Conservation (phyloP, 2,329 filamentous ascomycete genomes). For the Juglanconis juglandina region DNA sequence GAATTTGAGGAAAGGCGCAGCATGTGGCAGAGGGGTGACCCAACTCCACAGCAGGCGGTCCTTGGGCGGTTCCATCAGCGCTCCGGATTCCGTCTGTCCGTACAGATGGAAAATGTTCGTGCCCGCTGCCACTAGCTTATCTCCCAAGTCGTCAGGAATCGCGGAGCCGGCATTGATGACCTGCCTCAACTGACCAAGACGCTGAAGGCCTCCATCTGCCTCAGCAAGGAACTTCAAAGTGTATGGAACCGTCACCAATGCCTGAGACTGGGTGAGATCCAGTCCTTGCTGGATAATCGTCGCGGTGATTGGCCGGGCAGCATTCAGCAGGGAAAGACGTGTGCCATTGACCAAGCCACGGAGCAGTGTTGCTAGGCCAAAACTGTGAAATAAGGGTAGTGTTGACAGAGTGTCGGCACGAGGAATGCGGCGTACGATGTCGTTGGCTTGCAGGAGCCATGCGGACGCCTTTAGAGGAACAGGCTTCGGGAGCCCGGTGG, state of each 20-base stretch:
- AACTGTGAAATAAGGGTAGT: constrained; percentile 4
- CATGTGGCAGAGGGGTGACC: neutral
- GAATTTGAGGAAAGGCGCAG: neutral
- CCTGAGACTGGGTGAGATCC: neutral
- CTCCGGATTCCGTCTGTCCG: constrained; percentile 5
- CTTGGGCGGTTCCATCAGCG: constrained; percentile 5
- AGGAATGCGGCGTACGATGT: constrained; percentile 3
- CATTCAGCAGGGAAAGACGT: neutral
- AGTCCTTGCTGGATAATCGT: neutral
- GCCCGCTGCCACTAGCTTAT: neutral
- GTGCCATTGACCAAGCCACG: constrained; percentile 7
- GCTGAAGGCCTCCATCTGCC: neutral
- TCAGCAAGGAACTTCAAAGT: constrained; percentile 7
- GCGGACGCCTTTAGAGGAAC: constrained; percentile 1
- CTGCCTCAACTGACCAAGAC: neutral
- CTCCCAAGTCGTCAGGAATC: constrained; percentile 2
- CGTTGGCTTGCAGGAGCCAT: constrained; percentile 6
- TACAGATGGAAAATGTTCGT: constrained; percentile 5
- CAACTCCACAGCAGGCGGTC: constrained; percentile 3
- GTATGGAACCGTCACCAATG: constrained; percentile 6
- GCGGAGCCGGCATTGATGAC: constrained; percentile 9
- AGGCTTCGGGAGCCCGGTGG: constrained; percentile 9
- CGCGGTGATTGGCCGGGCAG: constrained; percentile 1
- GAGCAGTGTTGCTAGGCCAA: constrained; percentile 7
- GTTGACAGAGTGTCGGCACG: constrained; percentile 2